Evolutionary conservation across 768 basidiomycete genomes (phyloP), one percentile per base, ranked within the genome.

Genomic region (Cystofilobasidium capitatum): DNA sequence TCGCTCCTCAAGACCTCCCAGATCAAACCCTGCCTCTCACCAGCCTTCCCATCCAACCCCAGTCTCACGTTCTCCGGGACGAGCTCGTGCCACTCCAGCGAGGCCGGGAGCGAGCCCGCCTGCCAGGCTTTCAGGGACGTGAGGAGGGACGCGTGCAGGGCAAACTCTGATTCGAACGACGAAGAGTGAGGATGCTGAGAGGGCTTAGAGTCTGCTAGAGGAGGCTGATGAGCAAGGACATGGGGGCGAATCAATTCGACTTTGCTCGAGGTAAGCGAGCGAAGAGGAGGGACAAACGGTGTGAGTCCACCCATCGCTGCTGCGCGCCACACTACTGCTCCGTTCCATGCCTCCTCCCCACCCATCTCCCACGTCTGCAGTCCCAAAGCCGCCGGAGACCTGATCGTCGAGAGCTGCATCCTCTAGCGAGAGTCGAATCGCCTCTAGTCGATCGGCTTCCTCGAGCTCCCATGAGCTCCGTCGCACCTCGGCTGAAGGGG

Each of bases 1-100:
- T 68, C 66, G 42, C 54, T 58, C 54, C 66, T 42, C 7, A 68
- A 63, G 40, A 68, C 58, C 55, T 68, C 66, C 66, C 66, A 68
- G 13, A 68, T 55, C 61, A 68, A 35, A 13, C 66, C 66, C 39
- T 68, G 66, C 10, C 66, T 62, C 42, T 68, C 66, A 1, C 45
- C 36, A 20, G 61, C 61, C 55, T 36, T 45, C 55, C 45, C 49
- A 4, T 45, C 40, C 3, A 68, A 22, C 36, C 13, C 39, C 16
- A 39, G 45, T 20, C 59, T 55, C 9, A 63, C 51, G 13, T 16
- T 26, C 3, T 4, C 7, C 0, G 66, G 66, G 6, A 68, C 62
- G 51, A 68, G 49, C 42, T 68, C 66, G 37, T 61, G 54, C 66
- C 66, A 68, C 35, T 68, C 66, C 16, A 62, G 31, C 24, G 14